Evolutionary conservation across 2,329 filamentous ascomycete species (phyloP), one percentile per base, ranked within the genome.

Genomic region (Hysterium pulicare): DNA sequence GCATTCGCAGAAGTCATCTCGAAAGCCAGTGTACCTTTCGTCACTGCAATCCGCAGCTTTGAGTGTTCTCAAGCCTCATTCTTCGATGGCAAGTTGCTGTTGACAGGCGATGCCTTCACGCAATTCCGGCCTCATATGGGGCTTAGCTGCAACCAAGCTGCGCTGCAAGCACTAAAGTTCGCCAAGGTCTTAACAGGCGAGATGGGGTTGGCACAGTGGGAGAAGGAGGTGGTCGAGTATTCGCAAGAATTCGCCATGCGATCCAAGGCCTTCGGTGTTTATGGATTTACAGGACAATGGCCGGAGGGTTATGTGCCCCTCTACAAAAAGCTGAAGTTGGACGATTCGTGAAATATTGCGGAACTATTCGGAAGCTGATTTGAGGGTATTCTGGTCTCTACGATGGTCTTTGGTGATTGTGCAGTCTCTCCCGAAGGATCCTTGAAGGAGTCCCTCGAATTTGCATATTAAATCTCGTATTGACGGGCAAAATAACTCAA

Each of bases 41-140:
- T 74, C 1, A 70, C 70, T 15, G 69, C 66, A 22, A 62, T 74
- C 26, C 67, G 57, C n/a, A 69, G 71, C 38, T 61, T 64, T 2
- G 51, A 70, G 4, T 55, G 57, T 28, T 48, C 53, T 0, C 36
- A 50, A 22, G 61, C 66, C 8, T 53, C 47, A 21, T 71, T 70
- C 42, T 59, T 58, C 17, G 61, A 59, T 24, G 70, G 68, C 0
- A 67, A 62, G 21, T 46, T 74, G 1, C 16, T 73, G n/a, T 49
- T 74, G 3, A 68, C 70, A 1, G 72, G 71, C 1, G 71, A 75
- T 48, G 66, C 71, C 0, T 52, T 72, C 26, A 61, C 66, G 1
- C 61, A 68, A 2, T 65, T 73, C 23, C 51, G 71, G 19, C 71
- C 71, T 2, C 70, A 74, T 44, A 54, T 67, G 3, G 71, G 62